Evolutionary conservation across 2,329 filamentous ascomycete genomes (phyloP), one percentile per base, ranked within the genome.

Genomic region (Cordyceps javanica): DNA sequence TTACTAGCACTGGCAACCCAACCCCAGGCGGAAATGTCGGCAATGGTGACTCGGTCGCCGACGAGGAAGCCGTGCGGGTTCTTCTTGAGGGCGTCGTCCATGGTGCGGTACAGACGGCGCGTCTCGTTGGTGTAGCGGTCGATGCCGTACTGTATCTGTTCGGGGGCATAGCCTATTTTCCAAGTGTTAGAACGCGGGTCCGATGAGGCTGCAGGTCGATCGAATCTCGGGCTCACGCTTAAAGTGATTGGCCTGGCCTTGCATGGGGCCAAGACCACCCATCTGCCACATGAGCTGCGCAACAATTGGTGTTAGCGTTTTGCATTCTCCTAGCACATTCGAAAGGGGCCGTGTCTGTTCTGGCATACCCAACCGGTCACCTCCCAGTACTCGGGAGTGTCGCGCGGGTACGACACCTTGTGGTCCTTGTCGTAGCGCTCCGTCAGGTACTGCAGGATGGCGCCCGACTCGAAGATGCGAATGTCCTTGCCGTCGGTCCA

Each of bases 51-150:
- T 61, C 82, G 82, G 69, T 89, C 82, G 36, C 88, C 89, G 45
- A 87, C 85, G 13, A 87, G 72, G 68, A 78, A 87, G 13, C 81
- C 82, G 0, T 78, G 81, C 3, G 71, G 68, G 5, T 79, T 79
- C 66, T 78, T 77, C 61, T 74, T 70, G 44, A 96, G 82, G 57
- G 91, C 85, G 49, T 80, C 83, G 67, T 96, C 86, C 59, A 96
- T 75, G 21, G 91, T 87, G 53, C 84, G 78, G 74, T 94, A 96
- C 2, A 96, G 78, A 14, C 91, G 85, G n/a, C 87, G 81, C 0
- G 88, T 90, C 75, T 96, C 91, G 68, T 90, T 94, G 67, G 80
- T 76, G 74, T 96, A 96, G 49, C 91, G 82, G 67, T 89, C 84
- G 57, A 95, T 83, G 61, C 88, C 90, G 69, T 96, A 96, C 66